Evolutionary conservation across 768 basidiomycete species (phyloP), one percentile per base, ranked within the genome.

Genomic region (Kwoniella bestiolae): DNA sequence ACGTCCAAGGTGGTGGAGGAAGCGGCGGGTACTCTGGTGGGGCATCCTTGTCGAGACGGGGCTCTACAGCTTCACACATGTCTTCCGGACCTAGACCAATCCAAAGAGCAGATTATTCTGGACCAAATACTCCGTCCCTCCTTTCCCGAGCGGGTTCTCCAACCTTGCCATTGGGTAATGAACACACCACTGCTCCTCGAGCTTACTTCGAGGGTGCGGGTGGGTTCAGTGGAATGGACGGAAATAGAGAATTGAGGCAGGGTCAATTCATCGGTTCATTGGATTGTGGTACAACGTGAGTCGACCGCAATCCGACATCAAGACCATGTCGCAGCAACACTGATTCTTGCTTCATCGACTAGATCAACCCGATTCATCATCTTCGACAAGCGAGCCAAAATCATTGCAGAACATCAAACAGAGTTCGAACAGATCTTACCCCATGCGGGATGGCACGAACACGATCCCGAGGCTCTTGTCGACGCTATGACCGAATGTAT

Each of bases 391-490:
- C 82, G 90, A 74, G 94, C 94, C 26, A 86, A 93, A 75, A 91
- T 96, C 72, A 83, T 97, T 63, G 90, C 90, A 3, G 88, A 92
- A 80, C 88, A 91, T 76, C 95, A 98, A 81, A 84, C 88, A 12
- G 95, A 98, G 81, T 97, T 97, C 79, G 88, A 91, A 50, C 94
- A 97, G 77, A 92, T 94, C 81, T 92, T 92, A 74, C 91, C 91
- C 3, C 85, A 91, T 77, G 91, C 94, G 2, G 91, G 92, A 88
- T 97, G 94, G 94, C 95, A 97, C 79, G 93, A 94, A 68, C 96
- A 98, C 80, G 90, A 95, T 77, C 88, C 92, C 0, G 83, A 85
- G 46, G 92, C 94, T 78, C 90, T 98, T 67, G 87, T 90, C 28
- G 57, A 60, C 14, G 65, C 65, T 8, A 66, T 66, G 65, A 57